Conservation (phyloP, 331 rosid genomes). For the Acacia concinna region DNA sequence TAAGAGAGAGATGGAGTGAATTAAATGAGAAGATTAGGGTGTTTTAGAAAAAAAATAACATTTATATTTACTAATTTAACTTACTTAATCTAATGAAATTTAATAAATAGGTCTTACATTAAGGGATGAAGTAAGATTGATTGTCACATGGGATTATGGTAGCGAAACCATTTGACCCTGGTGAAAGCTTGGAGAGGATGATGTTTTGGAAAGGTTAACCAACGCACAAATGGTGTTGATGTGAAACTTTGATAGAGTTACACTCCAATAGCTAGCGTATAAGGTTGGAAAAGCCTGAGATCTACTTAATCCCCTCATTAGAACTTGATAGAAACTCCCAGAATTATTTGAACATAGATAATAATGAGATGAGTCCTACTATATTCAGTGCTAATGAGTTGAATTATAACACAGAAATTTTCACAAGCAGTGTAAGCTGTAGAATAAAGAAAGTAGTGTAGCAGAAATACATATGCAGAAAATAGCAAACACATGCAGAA, state of each 20-base stretch:
- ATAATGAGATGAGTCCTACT: neutral
- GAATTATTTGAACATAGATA: neutral
- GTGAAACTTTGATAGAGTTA: neutral
- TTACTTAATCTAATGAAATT: no score
- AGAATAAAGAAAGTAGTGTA: no score
- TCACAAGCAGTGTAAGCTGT: no score
- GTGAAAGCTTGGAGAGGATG: neutral
- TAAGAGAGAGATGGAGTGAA: no score
- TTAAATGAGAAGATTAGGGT: no score
- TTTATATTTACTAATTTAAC: no score
- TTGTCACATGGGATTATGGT: conserved; percentile 19
- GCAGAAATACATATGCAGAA: neutral
- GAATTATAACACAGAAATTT: no score
- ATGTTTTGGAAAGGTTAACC: conserved; percentile 10
- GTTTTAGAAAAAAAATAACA: no score
- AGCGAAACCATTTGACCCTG: neutral
- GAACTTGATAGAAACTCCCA: neutral
- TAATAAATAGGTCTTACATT: no score
- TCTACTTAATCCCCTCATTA: neutral
- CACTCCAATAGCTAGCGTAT: neutral
- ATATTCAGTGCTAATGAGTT: no score
- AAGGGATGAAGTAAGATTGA: neutral
- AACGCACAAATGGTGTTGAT: neutral
- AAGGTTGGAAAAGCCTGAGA: neutral
- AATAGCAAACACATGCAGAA: neutral